phyloP scores from a whole-genome alignment of 106 monocot species.

The Phalaenopsis equestris region DNA sequence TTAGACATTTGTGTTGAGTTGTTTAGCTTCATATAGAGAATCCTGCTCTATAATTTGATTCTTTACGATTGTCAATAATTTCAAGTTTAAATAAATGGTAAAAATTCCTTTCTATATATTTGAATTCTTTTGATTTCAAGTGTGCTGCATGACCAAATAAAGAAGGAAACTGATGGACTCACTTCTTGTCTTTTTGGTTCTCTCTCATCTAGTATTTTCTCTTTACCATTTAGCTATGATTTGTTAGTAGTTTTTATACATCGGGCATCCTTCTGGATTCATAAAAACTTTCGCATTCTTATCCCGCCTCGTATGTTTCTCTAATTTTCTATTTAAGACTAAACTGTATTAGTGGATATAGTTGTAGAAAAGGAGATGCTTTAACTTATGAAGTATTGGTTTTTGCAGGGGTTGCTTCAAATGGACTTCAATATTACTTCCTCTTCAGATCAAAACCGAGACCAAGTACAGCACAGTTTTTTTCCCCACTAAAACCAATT shows the following conservation, averaged over 20 bases:
- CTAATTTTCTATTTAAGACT: neutral
- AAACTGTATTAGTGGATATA: neutral
- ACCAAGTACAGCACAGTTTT: neutral
- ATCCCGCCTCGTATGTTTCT: neutral
- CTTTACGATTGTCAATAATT: too few species aligned
- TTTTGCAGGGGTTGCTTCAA: slow-evolving; percentile 1
- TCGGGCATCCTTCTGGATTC: neutral
- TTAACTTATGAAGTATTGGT: neutral
- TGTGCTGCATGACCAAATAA: too few species aligned
- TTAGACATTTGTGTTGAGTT: too few species aligned
- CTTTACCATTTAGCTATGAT: neutral
- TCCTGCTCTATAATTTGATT: too few species aligned
- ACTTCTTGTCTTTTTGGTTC: too few species aligned
- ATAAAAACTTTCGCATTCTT: neutral
- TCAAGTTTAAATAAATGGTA: too few species aligned
- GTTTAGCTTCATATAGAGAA: too few species aligned
- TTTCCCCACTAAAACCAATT: neutral
- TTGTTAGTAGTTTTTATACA: neutral
- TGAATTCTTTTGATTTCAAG: too few species aligned
- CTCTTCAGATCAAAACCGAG: neutral
- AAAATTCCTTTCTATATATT: too few species aligned
- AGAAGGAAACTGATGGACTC: too few species aligned
- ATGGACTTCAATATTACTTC: slow-evolving; percentile 3
- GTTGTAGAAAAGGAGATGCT: neutral
- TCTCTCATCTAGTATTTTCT: too few species aligned